Percentiles rank a stretch among this genome's conserved stretches.
These are phyloP conservation scores for Suillus sp. DNA, from an alignment of 768 basidiomycete genomes.

Conservation along the genomic window DNA sequence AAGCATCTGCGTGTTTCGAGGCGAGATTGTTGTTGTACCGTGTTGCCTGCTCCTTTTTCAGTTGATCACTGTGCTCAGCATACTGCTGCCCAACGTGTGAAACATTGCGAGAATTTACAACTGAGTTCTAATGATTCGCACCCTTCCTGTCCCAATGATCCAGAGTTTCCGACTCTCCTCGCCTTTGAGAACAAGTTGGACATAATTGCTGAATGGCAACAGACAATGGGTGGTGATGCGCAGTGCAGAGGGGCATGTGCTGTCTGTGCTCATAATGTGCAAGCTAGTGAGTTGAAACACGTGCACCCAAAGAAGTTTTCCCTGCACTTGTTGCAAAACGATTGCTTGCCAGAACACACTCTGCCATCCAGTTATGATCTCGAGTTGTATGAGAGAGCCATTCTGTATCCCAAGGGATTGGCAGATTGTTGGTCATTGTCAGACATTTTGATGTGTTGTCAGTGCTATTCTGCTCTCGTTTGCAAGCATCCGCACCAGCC, in stretches of 20 bases:
- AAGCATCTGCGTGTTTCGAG: no score
- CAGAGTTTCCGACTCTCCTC: background rate
- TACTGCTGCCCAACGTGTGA: no score
- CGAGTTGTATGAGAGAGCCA: no score
- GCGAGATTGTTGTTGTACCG: no score
- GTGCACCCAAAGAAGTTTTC: background rate
- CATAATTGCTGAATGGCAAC: background rate
- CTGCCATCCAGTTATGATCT: background rate
- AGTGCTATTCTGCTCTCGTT: background rate
- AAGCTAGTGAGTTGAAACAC: background rate
- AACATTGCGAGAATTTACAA: no score
- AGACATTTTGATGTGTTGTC: background rate
- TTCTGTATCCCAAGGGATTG: no score
- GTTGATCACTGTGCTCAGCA: no score
- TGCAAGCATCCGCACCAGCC: no score
- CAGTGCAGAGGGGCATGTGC: background rate
- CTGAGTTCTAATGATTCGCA: no score
- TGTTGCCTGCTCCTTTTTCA: no score
- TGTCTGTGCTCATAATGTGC: background rate
- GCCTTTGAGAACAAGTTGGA: background rate
- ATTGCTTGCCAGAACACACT: background rate
- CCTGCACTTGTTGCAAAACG: background rate
- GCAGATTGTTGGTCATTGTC: background rate
- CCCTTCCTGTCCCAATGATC: no score
- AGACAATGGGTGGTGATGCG: fast-evolving